Conservation (phyloP, 208 protist genomes). For the Angomonas desouzai region DNA sequence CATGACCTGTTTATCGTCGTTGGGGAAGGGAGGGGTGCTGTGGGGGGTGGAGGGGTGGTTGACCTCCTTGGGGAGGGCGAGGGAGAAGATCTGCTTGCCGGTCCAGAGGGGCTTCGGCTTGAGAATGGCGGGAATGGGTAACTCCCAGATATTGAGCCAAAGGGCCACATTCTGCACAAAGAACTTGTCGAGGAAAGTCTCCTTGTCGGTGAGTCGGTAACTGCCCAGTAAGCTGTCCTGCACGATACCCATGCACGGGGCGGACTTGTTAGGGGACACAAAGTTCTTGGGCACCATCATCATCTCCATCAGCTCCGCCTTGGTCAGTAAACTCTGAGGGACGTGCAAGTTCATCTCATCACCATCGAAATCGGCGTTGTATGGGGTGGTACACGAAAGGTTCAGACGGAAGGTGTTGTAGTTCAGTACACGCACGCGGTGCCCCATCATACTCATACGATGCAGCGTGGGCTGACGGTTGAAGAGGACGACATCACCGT, state of each 20-base stretch:
- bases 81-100: conserved; percentile 99
- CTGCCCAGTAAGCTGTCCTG: conserved; percentile 98
- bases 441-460: conserved; percentile 99
- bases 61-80: conserved; percentile 94
- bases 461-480: conserved; percentile 99
- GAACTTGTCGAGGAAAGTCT: conserved; percentile 96
- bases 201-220: conserved; percentile 93
- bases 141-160: conserved; percentile 94
- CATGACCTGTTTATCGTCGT: conserved; percentile 64
- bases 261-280: conserved; percentile 98
- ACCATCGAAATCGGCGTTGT: conserved; percentile 99
- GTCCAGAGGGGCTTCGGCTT: conserved; percentile 98
- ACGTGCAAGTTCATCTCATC: conserved; percentile 99
- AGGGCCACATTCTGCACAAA: conserved; percentile 98
- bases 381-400: conserved; percentile 98
- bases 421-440: conserved; percentile 95
- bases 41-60: conserved; percentile 78
- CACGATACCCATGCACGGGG: conserved; percentile 99
- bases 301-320: conserved; percentile 96
- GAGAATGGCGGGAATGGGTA: conserved; percentile 97
- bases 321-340: conserved; percentile 96
- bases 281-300: conserved; percentile 99
- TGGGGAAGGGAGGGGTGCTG: conserved; percentile 63
- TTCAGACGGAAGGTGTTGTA: conserved; percentile 99
- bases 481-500: conserved; percentile 99